Base-by-base conservation (phyloP, 2,329 filamentous ascomycete genomes). In the Colletotrichum simmondsii region DNA sequence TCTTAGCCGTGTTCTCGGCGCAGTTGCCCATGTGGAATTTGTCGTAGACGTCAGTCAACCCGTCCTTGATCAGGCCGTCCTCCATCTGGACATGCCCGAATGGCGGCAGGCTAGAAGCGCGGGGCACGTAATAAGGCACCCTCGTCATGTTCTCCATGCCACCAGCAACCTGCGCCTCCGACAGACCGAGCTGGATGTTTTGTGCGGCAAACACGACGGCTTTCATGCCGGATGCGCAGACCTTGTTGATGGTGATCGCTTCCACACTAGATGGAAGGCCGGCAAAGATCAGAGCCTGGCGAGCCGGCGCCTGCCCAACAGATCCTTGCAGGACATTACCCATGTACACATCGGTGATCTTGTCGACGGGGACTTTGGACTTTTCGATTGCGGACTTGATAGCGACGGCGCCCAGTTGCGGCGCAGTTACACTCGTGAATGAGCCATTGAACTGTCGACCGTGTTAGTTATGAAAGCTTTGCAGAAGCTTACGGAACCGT, bases 101-200 rank as follows among this genome's bases (percentile, higher is more conserved):
- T 0, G 95, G 87, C 1, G 95, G 94, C 77, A 97, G 87, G 74
- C 93, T 90, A 79, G 92, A 94, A n/a, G 95, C 91, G 37, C 97
- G 91, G 8, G 93, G 92, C 35, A 97, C 85, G 81, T 98, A 98
- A 84, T 97, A 97, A 3, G 97, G 97, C 5, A 98, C 95, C 52
- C 93, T 90, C 6, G 94, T 94, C 97, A 99, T 99, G 84, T 94
- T 98, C 86, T 99, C 97, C 94, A 99, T 98, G 66, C 97, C 97
- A 74, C 97, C 97, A 1, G 97, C 97, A 8, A 98, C 88, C 81
- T 97, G 94, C 0, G 94, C 95, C 79, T 97, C 94, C 19, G 95
- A 91, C 11, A 97, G 88, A 5, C 97, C 96, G 12, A 99, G 90
- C 83, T 98, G 94, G 77, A 98, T 98, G 80, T 97, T 97, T 80